Percentiles rank a stretch among this genome's conserved stretches.
Conservation (phyloP, 2,329 filamentous ascomycete species). For the Neodidymelliopsis sp. region DNA sequence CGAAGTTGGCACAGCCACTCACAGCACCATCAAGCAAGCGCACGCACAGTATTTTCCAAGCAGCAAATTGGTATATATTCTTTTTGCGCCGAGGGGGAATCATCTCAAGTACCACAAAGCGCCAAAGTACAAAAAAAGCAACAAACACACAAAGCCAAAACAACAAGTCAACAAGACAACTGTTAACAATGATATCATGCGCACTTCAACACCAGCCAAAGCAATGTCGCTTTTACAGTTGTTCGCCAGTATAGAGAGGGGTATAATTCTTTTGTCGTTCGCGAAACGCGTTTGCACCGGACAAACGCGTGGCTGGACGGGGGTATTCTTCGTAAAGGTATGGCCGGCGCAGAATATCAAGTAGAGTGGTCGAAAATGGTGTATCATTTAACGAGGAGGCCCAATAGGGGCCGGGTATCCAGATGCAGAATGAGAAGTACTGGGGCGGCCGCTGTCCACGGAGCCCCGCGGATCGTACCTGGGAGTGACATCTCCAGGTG, state of each 20-base stretch:
- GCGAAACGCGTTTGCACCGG: conserved; percentile 33
- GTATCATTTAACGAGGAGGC: conserved; percentile 78
- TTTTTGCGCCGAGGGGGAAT: conserved; percentile 52
- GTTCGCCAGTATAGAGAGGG: conserved; percentile 45
- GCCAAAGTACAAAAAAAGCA: conserved; percentile 30
- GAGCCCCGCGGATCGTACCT: conserved; percentile 84
- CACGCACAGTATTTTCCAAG: conserved; percentile 23
- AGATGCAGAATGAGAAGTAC: conserved; percentile 95
- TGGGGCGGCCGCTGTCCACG: conserved; percentile 89
- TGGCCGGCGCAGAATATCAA: conserved; percentile 43
- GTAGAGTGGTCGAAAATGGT: conserved; percentile 42
- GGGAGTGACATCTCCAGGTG: conserved; percentile 80
- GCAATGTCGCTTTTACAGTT: conserved; percentile 42
- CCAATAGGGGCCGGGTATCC: conserved; percentile 94
- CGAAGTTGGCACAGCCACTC: too few relatives aligned
- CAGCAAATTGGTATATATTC: conserved; percentile 54
- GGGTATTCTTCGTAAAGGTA: conserved; percentile 49
- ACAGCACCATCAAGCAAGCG: background rate
- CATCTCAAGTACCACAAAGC: conserved; percentile 40
- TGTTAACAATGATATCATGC: conserved; percentile 26
- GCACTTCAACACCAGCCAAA: conserved; percentile 37
- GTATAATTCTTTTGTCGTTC: conserved; percentile 53
- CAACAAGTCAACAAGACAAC: conserved; percentile 25
- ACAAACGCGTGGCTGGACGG: conserved; percentile 32
- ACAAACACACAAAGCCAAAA: conserved; percentile 25